A percentile compares a stretch with the other conserved stretches of the same genome.
Evolutionary conservation across 768 basidiomycete species (phyloP).

Genomic region (Termitomyces sp.): DNA sequence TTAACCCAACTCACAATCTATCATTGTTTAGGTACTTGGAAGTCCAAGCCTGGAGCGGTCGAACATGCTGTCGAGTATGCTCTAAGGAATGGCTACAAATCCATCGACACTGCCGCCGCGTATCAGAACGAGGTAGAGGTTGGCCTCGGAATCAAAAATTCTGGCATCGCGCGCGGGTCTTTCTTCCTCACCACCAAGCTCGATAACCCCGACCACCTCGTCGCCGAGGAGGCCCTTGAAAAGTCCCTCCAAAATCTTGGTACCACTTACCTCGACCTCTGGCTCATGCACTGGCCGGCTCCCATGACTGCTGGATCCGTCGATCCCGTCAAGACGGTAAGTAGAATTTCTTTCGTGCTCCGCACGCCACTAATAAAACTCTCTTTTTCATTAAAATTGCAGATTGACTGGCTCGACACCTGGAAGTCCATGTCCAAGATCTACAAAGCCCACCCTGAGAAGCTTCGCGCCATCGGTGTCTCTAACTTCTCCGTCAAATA

Average conservation of each 20-base stretch:
- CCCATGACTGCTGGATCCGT: slow-evolving; percentile 55
- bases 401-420: slow-evolving; percentile 64
- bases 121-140: slow-evolving; percentile 80
- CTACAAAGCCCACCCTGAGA: slow-evolving; percentile 57
- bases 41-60: slow-evolving; percentile 63
- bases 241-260: slow-evolving; percentile 63
- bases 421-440: slow-evolving; percentile 77
- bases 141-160: slow-evolving; percentile 70
- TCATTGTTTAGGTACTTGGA: slow-evolving; percentile 64
- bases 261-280: slow-evolving; percentile 76
- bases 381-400: neutral
- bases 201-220: slow-evolving; percentile 55
- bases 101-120: slow-evolving; percentile 64
- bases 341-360: slow-evolving; percentile 1
- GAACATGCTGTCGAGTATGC: slow-evolving; percentile 71
- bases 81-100: slow-evolving; percentile 67
- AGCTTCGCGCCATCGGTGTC: slow-evolving; percentile 75
- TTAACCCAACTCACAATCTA: neutral
- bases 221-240: slow-evolving; percentile 57
- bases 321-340: slow-evolving; percentile 39
- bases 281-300: slow-evolving; percentile 82
- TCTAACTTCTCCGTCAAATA: slow-evolving; percentile 67
- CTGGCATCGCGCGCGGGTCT: slow-evolving; percentile 63
- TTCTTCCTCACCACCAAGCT: slow-evolving; percentile 83
- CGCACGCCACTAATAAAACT: neutral